A percentile compares a stretch with the other conserved stretches of the same genome.
phyloP scores from a whole-genome alignment of 192 early-diverging fungal species.

The Entomortierella beljakovae region DNA sequence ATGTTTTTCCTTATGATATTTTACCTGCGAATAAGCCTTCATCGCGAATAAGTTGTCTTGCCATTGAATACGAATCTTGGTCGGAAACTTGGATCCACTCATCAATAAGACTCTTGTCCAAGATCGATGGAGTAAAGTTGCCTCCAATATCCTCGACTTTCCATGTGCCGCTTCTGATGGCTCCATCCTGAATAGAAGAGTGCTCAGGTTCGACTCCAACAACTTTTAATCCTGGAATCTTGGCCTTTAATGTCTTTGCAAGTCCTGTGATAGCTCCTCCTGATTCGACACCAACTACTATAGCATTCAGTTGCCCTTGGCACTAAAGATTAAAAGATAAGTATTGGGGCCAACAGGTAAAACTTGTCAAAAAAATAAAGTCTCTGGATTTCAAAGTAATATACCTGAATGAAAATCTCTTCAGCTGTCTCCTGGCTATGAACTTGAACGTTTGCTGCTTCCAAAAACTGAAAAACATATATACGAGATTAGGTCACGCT shows the following conservation, averaged over 20 bases:
- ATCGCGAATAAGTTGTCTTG: conserved; percentile 71
- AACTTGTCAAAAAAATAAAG: too few relatives aligned
- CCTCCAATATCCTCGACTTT: conserved; percentile 80
- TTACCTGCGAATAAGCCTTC: conserved; percentile 69
- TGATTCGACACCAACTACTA: conserved; percentile 79
- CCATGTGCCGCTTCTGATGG: conserved; percentile 60
- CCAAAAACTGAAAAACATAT: conserved; percentile 21
- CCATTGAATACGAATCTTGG: conserved; percentile 75
- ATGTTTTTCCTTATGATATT: too few relatives aligned
- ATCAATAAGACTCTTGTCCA: conserved; percentile 66
- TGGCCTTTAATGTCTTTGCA: conserved; percentile 63
- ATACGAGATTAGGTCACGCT: background rate
- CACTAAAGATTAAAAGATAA: conserved; percentile 7
- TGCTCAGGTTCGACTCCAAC: conserved; percentile 79
- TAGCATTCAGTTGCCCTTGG: conserved; percentile 60
- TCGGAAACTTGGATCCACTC: conserved; percentile 78
- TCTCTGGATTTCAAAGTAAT: too few relatives aligned
- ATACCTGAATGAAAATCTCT: conserved; percentile 73
- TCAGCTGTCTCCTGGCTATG: conserved; percentile 68
- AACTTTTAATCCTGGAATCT: conserved; percentile 64
- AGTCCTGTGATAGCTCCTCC: conserved; percentile 73
- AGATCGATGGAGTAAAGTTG: conserved; percentile 65
- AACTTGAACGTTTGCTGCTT: conserved; percentile 33
- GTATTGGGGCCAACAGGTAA: too few relatives aligned
- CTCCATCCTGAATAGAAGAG: conserved; percentile 64